Conservation (phyloP, 75 land plant genomes). For the Selaginella tamariscina region DNA sequence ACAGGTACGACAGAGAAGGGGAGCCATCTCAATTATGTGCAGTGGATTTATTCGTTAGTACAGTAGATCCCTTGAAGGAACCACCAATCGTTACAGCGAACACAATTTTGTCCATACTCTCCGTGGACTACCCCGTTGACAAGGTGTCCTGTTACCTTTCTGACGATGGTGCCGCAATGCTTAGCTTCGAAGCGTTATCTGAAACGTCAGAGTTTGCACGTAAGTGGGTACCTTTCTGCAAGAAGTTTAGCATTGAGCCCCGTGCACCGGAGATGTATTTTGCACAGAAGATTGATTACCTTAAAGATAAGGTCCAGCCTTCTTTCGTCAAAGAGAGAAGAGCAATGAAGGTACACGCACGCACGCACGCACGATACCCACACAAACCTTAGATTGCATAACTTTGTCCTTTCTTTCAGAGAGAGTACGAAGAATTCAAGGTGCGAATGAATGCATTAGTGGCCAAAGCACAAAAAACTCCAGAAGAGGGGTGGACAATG, state of each 20-base stretch:
- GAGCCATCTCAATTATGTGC: conserved; percentile 44
- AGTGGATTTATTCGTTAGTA: conserved; percentile 69
- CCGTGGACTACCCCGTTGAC: conserved; percentile 79
- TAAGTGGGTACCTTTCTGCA: conserved; percentile 63
- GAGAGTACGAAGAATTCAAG: conserved; percentile 86
- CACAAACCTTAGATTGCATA: neutral
- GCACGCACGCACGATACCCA: conserved; percentile 25
- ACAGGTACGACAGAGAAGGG: conserved; percentile 65
- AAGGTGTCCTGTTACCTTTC: conserved; percentile 79
- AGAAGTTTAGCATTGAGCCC: conserved; percentile 47
- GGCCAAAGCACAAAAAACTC: conserved; percentile 72
- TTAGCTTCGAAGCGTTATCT: conserved; percentile 58
- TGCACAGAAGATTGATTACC: conserved; percentile 43
- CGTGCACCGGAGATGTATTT: conserved; percentile 55
- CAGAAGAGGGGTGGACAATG: conserved; percentile 89
- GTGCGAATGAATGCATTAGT: conserved; percentile 66
- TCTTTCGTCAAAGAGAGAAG: conserved; percentile 50
- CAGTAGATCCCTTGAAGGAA: conserved; percentile 69
- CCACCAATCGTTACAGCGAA: conserved; percentile 80
- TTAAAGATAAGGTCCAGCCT: conserved; percentile 61
- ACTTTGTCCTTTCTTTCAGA: conserved; percentile 26
- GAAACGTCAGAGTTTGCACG: conserved; percentile 23
- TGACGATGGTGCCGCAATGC: conserved; percentile 87
- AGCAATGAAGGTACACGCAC: conserved; percentile 51
- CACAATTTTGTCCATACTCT: conserved; percentile 66